phyloP scores from a whole-genome alignment of 257 asterid species.

The Ballota nigra region DNA sequence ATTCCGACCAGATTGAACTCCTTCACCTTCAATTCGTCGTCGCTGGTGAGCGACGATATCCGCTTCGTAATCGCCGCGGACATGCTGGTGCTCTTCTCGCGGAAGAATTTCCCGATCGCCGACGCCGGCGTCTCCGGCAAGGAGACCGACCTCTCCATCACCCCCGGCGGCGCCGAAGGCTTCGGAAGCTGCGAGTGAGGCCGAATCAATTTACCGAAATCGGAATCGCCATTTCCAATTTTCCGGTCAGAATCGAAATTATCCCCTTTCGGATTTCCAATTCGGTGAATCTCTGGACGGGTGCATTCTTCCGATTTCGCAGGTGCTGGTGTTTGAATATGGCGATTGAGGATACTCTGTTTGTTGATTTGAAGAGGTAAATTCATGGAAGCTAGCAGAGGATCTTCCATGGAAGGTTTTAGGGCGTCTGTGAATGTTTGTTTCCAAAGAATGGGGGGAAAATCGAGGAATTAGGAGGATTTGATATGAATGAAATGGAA shows the following conservation, averaged over 20 bases:
- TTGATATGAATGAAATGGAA: constrained; percentile 10
- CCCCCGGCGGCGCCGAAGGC: constrained; percentile 76
- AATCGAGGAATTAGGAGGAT: constrained; percentile 1
- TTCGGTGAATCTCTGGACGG: constrained; percentile 1
- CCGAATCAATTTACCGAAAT: constrained; percentile 27
- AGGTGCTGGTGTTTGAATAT: background rate
- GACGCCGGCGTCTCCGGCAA: constrained; percentile 58
- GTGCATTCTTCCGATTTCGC: background rate
- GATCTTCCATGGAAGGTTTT: constrained; percentile 18
- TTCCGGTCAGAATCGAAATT: constrained; percentile 11
- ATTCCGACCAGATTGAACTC: constrained; percentile 65
- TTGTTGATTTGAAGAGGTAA: constrained; percentile 11
- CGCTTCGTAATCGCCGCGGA: constrained; percentile 76
- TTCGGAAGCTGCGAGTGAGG: constrained; percentile 71
- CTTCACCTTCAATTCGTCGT: constrained; percentile 34
- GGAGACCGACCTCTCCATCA: constrained; percentile 43
- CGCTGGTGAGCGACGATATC: constrained; percentile 49
- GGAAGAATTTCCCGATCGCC: constrained; percentile 74
- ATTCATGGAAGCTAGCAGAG: constrained; percentile 19
- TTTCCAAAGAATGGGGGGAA: background rate
- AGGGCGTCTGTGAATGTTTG: background rate
- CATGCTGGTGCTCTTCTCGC: constrained; percentile 72
- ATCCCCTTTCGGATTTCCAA: constrained; percentile 9
- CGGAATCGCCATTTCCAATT: constrained; percentile 2
- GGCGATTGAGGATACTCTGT: background rate